Evolutionary conservation across 768 basidiomycete species (phyloP), one percentile per base, ranked within the genome.

Genomic region (Russula compacta): DNA sequence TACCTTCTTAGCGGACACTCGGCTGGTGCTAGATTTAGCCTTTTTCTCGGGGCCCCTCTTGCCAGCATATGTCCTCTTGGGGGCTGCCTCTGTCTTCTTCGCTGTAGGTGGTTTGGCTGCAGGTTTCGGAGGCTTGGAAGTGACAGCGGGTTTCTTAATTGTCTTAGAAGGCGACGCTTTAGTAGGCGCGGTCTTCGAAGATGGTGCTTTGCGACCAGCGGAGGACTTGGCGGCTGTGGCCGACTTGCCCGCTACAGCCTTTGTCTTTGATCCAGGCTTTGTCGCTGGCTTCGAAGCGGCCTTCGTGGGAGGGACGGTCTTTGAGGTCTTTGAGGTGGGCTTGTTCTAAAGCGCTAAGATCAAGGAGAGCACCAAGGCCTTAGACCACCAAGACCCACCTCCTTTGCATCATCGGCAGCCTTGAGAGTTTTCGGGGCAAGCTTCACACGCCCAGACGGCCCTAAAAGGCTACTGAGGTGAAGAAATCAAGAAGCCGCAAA

Each of bases 1-100:
- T 47, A 84, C 84, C 82, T 87, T 89, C 79, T 88, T 89, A 9
- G 80, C 82, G 1, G 77, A 49, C 36, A 78, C 82, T 38, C 82
- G 76, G 70, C 79, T 65, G 53, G 59, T 47, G 14, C 65, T 55
- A 6, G 68, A 33, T 33, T 66, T 59, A 10, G 58, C 29, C 54
- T 63, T 70, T 29, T 65, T 61, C 38, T 61, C 60, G 21, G 64
- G 42, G 1, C 39, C 21, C 46, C 59, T 66, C 49, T 60, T 64
- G 38, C 66, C 59, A 1, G 66, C 66, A 32, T 61, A 65, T 32
- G 64, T 59, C 65, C 68, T 71, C 57, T 65, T 63, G 29, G 58
- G 46, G 39, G 76, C 67, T 19, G 58, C 15, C 35, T 66, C 58
- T 43, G 69, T 54, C 55, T 68, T 68, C 47, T 71, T 64, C 57